These are phyloP conservation scores for Myriosclerotinia scirpicola DNA, from an alignment of 2,329 filamentous ascomycete species.

Conservation along the genomic window DNA sequence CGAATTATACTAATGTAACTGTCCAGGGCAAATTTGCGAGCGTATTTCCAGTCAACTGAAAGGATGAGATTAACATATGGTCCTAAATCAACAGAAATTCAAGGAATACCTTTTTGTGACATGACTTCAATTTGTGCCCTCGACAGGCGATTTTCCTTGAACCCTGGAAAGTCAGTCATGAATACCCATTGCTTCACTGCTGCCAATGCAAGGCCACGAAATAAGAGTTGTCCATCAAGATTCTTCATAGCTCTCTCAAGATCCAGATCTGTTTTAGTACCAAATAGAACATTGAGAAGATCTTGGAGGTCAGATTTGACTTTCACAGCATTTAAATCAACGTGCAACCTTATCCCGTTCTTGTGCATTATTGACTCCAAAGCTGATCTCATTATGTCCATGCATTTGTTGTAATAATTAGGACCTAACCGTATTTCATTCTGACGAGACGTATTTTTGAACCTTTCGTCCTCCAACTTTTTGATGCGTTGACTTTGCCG, in stretches of 20 bases:
- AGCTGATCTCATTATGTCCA: not conserved
- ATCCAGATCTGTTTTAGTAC: not conserved
- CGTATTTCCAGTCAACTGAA: conserved; percentile 1
- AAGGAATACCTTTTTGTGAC: not conserved
- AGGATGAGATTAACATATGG: not conserved
- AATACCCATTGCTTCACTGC: conserved; percentile 4
- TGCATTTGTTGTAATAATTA: not conserved
- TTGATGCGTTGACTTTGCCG: not conserved
- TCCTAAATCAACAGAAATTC: not conserved
- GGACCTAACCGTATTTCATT: not conserved
- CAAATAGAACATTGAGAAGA: conserved; percentile 1
- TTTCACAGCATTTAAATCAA: not conserved
- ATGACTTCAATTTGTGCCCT: not conserved
- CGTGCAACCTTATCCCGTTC: not conserved
- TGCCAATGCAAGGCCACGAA: conserved; percentile 8
- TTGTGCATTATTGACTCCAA: conserved; percentile 12
- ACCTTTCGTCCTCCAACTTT: not conserved
- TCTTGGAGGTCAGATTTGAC: not conserved
- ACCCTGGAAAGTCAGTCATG: not conserved
- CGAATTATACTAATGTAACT: conserved; percentile 6
- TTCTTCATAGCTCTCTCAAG: not conserved
- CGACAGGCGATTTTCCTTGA: conserved; percentile 1
- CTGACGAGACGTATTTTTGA: not conserved
- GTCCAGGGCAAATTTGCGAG: conserved; percentile 3
- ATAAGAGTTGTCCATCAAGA: conserved; percentile 2